phyloP scores from a whole-genome alignment of 352 stramenopile genomes.

The Phytophthora boehmeriae region DNA sequence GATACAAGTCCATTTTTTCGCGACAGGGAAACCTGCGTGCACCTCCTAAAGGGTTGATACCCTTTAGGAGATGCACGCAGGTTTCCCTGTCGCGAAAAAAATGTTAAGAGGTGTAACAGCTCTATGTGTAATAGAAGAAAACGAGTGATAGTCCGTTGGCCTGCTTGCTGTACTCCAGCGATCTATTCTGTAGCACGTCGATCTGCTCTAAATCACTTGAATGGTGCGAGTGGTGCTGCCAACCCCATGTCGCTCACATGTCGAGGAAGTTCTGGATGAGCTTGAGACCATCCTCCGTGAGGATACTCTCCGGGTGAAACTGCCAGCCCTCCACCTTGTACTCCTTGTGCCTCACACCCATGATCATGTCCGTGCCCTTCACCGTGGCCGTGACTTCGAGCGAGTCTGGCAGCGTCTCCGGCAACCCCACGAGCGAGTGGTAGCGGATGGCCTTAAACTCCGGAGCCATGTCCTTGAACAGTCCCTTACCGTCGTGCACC shows the following conservation, averaged over 20 bases:
- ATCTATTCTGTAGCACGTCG: conserved; percentile 13
- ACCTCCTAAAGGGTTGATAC: no score
- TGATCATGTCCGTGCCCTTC: conserved; percentile 88
- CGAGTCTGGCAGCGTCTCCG: conserved; percentile 77
- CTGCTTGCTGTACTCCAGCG: conserved; percentile 14
- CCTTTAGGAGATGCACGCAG: no score
- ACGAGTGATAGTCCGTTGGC: conserved; percentile 12
- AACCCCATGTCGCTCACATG: conserved; percentile 54
- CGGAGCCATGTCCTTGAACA: conserved; percentile 82
- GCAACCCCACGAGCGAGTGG: conserved; percentile 86
- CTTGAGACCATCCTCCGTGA: conserved; percentile 80
- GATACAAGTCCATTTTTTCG: no score
- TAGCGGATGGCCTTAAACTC: conserved; percentile 89
- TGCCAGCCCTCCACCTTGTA: conserved; percentile 88
- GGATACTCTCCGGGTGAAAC: conserved; percentile 90
- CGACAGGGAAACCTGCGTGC: no score
- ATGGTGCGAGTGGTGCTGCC: background rate
- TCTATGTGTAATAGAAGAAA: conserved; percentile 31
- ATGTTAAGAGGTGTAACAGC: no score
- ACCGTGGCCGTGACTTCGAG: conserved; percentile 85
- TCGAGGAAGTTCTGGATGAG: conserved; percentile 90
- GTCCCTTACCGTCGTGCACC: conserved; percentile 80
- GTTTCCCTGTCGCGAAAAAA: background rate
- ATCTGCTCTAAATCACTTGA: background rate
- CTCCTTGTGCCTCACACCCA: conserved; percentile 88